These are phyloP conservation scores for Powellomyces hirtus DNA, from an alignment of 192 early-diverging fungal genomes.

Conservation along the genomic window DNA sequence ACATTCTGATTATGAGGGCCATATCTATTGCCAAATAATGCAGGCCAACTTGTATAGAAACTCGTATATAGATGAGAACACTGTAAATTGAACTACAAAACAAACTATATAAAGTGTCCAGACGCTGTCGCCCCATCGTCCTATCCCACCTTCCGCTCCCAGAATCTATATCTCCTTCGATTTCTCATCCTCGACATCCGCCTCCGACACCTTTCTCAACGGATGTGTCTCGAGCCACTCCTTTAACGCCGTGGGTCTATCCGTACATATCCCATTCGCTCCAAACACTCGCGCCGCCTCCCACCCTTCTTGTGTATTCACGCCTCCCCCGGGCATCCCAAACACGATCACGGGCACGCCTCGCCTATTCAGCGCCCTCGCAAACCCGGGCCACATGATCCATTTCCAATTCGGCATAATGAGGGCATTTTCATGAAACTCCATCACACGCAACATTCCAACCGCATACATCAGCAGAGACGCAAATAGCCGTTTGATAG, in stretches of 20 bases:
- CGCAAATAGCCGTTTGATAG: slow-evolving; percentile 10
- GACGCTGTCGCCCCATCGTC: no score
- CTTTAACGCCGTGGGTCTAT: slow-evolving; percentile 37
- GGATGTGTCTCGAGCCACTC: slow-evolving; percentile 37
- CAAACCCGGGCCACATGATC: slow-evolving; percentile 33
- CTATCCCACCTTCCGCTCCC: no score
- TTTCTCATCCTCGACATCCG: no score
- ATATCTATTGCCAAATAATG: no score
- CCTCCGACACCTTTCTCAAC: slow-evolving; percentile 7
- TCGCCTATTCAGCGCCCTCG: slow-evolving; percentile 33
- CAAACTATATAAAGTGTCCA: no score
- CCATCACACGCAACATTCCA: slow-evolving; percentile 37
- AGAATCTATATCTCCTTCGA: no score
- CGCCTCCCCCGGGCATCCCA: slow-evolving; percentile 43
- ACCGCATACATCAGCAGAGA: slow-evolving; percentile 27
- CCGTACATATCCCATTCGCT: slow-evolving; percentile 49
- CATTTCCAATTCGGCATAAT: slow-evolving; percentile 42
- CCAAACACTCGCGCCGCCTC: slow-evolving; percentile 30
- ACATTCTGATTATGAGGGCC: no score
- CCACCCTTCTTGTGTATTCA: slow-evolving; percentile 42
- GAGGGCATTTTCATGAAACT: slow-evolving; percentile 34
- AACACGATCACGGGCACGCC: slow-evolving; percentile 47
- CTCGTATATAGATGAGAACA: no score
- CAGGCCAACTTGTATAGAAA: no score
- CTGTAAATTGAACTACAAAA: no score